phyloP scores from a whole-genome alignment of 2,329 filamentous ascomycete genomes.

The Lecanicillium sp. region DNA sequence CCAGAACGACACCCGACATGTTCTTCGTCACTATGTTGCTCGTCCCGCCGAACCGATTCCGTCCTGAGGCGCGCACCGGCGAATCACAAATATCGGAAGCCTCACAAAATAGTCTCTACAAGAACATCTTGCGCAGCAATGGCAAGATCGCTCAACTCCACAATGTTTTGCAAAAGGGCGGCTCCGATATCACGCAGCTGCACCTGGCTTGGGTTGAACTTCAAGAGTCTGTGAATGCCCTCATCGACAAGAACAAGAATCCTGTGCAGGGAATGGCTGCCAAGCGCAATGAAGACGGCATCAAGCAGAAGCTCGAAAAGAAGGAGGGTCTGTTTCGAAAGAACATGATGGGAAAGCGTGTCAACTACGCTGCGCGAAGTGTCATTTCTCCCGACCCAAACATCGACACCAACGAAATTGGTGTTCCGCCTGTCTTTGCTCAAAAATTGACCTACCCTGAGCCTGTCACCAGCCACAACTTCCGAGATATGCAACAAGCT shows the following conservation, averaged over 20 bases:
- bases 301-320: slow-evolving; percentile 97
- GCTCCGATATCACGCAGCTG: slow-evolving; percentile 58
- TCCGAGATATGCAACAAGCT: slow-evolving; percentile 89
- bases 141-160: slow-evolving; percentile 69
- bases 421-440: slow-evolving; percentile 95
- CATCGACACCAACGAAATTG: slow-evolving; percentile 98
- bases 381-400: slow-evolving; percentile 98
- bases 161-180: slow-evolving; percentile 39
- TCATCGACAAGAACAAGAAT: slow-evolving; percentile 86
- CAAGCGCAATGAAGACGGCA: slow-evolving; percentile 78
- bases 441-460: slow-evolving; percentile 95
- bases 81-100: slow-evolving; percentile 79
- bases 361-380: slow-evolving; percentile 95
- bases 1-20: slow-evolving; percentile 70
- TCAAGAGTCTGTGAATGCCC: slow-evolving; percentile 85
- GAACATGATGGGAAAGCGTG: slow-evolving; percentile 99
- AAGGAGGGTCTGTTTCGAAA: slow-evolving; percentile 97
- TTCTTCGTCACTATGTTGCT: slow-evolving; percentile 86
- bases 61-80: slow-evolving; percentile 78
- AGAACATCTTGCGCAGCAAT: slow-evolving; percentile 71
- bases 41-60: slow-evolving; percentile 86
- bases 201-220: slow-evolving; percentile 77
- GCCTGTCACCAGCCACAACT: slow-evolving; percentile 95
- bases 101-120: slow-evolving; percentile 83
- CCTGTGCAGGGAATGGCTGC: slow-evolving; percentile 73